Evolutionary conservation across 805 yeast species (phyloP).

Genomic region (Naumovozyma castellii): DNA sequence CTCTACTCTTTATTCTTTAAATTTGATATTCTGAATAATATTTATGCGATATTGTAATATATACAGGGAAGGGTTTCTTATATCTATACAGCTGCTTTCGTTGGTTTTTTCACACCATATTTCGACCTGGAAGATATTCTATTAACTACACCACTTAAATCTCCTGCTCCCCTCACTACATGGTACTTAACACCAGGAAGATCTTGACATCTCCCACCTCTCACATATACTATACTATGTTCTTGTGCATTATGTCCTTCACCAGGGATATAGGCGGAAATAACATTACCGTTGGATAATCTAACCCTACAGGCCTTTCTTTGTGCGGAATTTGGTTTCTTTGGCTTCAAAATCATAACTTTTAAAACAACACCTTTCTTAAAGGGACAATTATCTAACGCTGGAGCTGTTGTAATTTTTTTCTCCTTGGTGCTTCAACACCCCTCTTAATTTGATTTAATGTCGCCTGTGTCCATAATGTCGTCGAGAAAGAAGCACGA

Average conservation of each 20-base stretch:
- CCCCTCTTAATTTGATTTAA: constrained; percentile 72
- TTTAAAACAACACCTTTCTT: constrained; percentile 88
- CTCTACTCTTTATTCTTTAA: too few species aligned
- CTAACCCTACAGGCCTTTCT: constrained; percentile 95
- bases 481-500: constrained; percentile 5
- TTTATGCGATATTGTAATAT: constrained; percentile 17
- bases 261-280: constrained; percentile 93
- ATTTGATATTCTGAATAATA: too few species aligned
- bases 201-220: constrained; percentile 99
- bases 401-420: constrained; percentile 59
- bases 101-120: constrained; percentile 86
- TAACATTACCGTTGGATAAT: constrained; percentile 77
- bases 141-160: constrained; percentile 89
- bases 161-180: constrained; percentile 85
- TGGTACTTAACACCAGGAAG: constrained; percentile 96
- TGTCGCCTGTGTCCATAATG: constrained; percentile 40
- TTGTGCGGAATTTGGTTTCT: constrained; percentile 97
- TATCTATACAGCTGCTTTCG: constrained; percentile 10
- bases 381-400: constrained; percentile 73
- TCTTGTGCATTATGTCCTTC: constrained; percentile 98
- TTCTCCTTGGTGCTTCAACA: constrained; percentile 36
- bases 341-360: constrained; percentile 92
- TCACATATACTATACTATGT: constrained; percentile 87
- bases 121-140: constrained; percentile 83
- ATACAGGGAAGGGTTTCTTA: neutral